Percentiles rank a stretch among this genome's conserved stretches.
phyloP scores from a whole-genome alignment of 805 yeast genomes.

The Saturnispora sekii region DNA sequence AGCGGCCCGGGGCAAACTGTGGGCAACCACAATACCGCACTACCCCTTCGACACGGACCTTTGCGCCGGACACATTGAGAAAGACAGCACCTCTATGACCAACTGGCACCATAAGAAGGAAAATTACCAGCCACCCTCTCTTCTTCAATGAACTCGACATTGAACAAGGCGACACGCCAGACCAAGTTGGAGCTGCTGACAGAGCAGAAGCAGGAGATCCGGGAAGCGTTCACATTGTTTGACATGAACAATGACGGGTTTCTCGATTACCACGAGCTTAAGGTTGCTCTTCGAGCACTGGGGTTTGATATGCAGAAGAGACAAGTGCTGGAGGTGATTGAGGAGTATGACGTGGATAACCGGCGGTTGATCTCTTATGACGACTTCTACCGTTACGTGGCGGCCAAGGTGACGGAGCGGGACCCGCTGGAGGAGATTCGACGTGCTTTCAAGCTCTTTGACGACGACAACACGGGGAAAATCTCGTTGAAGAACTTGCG shows the following conservation, averaged over 20 bases:
- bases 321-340: conserved; percentile 66
- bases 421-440: conserved; percentile 90
- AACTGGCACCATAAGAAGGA: not conserved
- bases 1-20: conserved; percentile 48
- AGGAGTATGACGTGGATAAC: conserved; percentile 73
- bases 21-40: conserved; percentile 46
- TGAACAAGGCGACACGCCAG: conserved; percentile 25
- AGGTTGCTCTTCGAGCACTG: conserved; percentile 87
- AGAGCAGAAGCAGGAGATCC: conserved; percentile 83
- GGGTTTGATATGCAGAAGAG: conserved; percentile 79
- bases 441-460: conserved; percentile 83
- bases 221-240: conserved; percentile 84
- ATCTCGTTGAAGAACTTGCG: conserved; percentile 74
- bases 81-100: not conserved
- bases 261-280: conserved; percentile 86
- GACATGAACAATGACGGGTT: conserved; percentile 89
- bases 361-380: conserved; percentile 66
- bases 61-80: not conserved
- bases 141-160: conserved; percentile 5
- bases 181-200: conserved; percentile 60
- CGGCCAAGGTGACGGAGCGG: conserved; percentile 71
- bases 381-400: conserved; percentile 72
- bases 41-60: conserved; percentile 26
- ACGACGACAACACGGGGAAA: conserved; percentile 80
- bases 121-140: not conserved